Evolutionary conservation across 1,284 basidiomycete species (phyloP).

Genomic region (Trametes pubescens): DNA sequence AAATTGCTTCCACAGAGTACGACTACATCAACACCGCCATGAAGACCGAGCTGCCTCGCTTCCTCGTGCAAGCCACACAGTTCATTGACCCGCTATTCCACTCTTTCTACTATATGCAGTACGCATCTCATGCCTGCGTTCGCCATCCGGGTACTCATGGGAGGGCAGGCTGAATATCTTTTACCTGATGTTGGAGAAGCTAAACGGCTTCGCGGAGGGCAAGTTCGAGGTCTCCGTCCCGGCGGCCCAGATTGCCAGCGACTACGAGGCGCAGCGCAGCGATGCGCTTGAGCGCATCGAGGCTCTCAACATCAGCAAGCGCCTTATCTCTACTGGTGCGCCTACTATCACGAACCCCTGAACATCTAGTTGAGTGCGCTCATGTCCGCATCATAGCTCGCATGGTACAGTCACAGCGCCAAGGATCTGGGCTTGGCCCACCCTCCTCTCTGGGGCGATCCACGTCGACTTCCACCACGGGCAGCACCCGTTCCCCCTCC

Average conservation of each 20-base stretch:
- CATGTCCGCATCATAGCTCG: conserved; percentile 55
- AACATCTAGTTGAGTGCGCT: conserved; percentile 13
- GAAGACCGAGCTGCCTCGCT: conserved; percentile 93
- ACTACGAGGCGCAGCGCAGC: conserved; percentile 83
- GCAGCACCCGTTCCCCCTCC: conserved; percentile 52
- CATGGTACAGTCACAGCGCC: conserved; percentile 64
- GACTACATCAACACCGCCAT: conserved; percentile 95
- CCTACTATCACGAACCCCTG: conserved; percentile 25
- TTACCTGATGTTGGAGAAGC: conserved; percentile 93
- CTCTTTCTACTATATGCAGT: conserved; percentile 99
- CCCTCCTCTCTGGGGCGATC: conserved; percentile 50
- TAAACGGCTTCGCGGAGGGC: conserved; percentile 86
- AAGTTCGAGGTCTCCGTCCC: conserved; percentile 80
- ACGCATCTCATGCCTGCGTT: conserved; percentile 46
- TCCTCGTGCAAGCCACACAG: conserved; percentile 86
- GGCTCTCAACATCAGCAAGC: conserved; percentile 79
- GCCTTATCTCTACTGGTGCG: conserved; percentile 85
- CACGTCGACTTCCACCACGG: conserved; percentile 51
- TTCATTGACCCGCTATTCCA: conserved; percentile 98
- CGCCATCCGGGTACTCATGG: background rate
- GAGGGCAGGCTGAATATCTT: conserved; percentile 84
- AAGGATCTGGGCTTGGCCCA: conserved; percentile 28
- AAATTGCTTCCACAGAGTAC: conserved; percentile 94
- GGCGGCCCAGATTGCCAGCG: conserved; percentile 76
- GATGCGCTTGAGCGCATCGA: conserved; percentile 85